A percentile compares a stretch with the other conserved stretches of the same genome.
phyloP scores from a whole-genome alignment of 2,329 filamentous ascomycete species.

The Botrytis porri region DNA sequence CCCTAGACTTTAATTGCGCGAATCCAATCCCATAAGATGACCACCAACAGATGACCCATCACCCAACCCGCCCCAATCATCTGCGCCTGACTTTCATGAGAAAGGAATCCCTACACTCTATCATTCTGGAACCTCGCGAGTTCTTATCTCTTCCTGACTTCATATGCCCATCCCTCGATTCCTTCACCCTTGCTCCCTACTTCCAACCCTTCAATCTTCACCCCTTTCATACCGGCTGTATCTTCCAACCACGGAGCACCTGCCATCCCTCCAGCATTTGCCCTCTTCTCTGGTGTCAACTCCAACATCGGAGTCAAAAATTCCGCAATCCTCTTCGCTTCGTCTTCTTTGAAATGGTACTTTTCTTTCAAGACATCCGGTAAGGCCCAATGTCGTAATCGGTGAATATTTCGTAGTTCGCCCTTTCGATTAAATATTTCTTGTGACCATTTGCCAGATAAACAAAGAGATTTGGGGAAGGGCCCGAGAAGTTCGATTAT shows the following conservation, averaged over 20 bases:
- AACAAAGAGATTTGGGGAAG: constrained; percentile 88
- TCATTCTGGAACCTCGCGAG: neutral
- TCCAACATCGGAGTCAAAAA: constrained; percentile 92
- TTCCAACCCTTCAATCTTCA: constrained; percentile 68
- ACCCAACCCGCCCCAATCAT: neutral
- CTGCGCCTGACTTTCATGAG: neutral
- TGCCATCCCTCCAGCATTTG: constrained; percentile 95
- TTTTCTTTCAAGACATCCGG: constrained; percentile 93
- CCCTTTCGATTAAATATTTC: constrained; percentile 99
- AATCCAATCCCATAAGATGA: neutral
- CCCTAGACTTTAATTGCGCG: neutral
- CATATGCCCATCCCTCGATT: constrained; percentile 89
- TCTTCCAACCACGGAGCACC: constrained; percentile 79
- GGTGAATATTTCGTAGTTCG: constrained; percentile 94
- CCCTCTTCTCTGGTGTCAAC: constrained; percentile 79
- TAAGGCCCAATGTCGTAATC: constrained; percentile 91
- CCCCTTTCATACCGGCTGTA: constrained; percentile 81
- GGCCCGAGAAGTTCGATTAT: constrained; percentile 95
- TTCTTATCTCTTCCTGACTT: constrained; percentile 65
- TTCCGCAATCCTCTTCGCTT: constrained; percentile 72
- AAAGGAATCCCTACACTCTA: neutral
- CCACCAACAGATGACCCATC: neutral
- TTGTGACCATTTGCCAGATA: constrained; percentile 94
- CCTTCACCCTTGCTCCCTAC: constrained; percentile 85
- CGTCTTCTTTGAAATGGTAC: constrained; percentile 87